Conservation (phyloP, 192 early-diverging fungal genomes). For the Backusella luteola region DNA sequence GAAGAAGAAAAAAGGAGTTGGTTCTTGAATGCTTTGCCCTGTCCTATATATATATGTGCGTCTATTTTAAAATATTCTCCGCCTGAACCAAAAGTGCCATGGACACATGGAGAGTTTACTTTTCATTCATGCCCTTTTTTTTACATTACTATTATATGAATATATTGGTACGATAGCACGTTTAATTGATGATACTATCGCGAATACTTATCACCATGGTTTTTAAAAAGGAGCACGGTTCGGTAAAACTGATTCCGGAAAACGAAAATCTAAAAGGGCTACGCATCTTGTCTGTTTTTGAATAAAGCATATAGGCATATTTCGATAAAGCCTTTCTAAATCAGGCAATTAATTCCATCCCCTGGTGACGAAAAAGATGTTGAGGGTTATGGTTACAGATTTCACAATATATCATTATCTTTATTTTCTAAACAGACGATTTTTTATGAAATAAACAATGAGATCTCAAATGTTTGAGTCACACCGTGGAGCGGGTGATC, state of each 20-base stretch:
- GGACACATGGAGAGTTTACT: background rate
- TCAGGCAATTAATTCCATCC: background rate
- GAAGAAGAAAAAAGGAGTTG: background rate
- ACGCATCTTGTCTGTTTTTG: background rate
- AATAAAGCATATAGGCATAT: background rate
- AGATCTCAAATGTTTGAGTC: background rate
- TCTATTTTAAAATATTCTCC: conserved; percentile 4
- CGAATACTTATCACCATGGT: too few relatives aligned
- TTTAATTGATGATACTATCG: too few relatives aligned
- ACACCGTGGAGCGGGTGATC: background rate
- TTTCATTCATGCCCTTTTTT: background rate
- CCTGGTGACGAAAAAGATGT: background rate
- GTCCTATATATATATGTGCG: background rate
- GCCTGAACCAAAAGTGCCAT: background rate
- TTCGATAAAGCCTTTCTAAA: background rate
- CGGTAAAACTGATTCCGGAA: background rate
- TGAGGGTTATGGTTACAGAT: background rate
- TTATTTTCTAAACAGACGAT: background rate
- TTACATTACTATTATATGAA: background rate
- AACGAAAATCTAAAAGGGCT: background rate
- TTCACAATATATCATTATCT: background rate
- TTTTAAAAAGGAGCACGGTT: background rate
- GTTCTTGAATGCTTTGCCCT: background rate
- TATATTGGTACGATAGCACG: background rate
- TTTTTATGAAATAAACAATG: background rate